Evolutionary conservation across 345 rosid species (phyloP).

Genomic region (Pugionium dolabratum): DNA sequence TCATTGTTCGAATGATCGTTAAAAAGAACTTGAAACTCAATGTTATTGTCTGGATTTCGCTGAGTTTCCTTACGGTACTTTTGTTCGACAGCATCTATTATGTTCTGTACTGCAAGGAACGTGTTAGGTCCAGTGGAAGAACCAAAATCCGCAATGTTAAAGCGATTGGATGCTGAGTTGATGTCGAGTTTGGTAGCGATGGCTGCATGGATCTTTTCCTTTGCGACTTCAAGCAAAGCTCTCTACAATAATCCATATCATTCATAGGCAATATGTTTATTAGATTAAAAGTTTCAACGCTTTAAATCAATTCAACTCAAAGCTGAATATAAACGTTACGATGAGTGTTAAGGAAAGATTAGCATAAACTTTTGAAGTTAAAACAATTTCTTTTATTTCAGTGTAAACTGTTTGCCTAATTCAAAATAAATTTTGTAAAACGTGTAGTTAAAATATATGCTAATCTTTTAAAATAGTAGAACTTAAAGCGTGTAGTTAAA

Average conservation of each 20-base stretch:
- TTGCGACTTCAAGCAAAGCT: conserved; percentile 27
- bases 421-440: too few species aligned
- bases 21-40: conserved; percentile 59
- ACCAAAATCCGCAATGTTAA: conserved; percentile 58
- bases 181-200: conserved; percentile 48
- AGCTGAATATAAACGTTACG: background rate
- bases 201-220: conserved; percentile 41
- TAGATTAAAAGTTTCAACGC: background rate
- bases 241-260: conserved; percentile 39
- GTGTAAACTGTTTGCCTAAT: too few species aligned
- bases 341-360: background rate
- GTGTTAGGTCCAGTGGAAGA: conserved; percentile 65
- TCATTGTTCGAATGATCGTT: conserved; percentile 56
- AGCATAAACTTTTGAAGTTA: background rate
- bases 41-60: background rate
- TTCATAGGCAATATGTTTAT: background rate
- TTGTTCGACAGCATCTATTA: conserved; percentile 45
- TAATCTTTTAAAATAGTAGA: too few species aligned
- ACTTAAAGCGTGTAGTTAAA: too few species aligned
- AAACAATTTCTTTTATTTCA: too few species aligned
- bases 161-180: conserved; percentile 17
- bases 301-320: background rate
- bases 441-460: too few species aligned
- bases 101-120: conserved; percentile 45
- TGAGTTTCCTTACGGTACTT: conserved; percentile 32